Conservation (phyloP, 2,329 filamentous ascomycete genomes). For the Alternaria brassicae region DNA sequence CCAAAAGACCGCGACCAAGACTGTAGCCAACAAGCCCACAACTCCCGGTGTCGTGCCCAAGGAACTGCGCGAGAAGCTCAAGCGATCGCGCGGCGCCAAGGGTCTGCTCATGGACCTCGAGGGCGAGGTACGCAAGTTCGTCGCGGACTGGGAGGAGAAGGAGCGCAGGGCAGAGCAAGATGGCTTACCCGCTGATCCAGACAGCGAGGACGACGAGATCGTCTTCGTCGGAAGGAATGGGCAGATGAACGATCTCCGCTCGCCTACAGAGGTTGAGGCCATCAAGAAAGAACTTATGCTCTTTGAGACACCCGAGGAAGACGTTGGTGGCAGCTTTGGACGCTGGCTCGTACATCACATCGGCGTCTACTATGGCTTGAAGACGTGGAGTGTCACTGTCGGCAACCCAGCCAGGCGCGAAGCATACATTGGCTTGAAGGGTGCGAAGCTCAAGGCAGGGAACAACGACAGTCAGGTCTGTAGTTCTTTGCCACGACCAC, state of each 20-base stretch:
- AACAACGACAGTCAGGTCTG: slow-evolving; percentile 17
- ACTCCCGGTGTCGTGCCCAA: slow-evolving; percentile 69
- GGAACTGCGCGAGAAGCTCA: slow-evolving; percentile 80
- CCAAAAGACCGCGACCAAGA: slow-evolving; percentile 47
- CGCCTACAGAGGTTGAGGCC: slow-evolving; percentile 59
- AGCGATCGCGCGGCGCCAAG: slow-evolving; percentile 79
- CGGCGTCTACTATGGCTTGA: slow-evolving; percentile 87
- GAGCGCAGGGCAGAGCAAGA: slow-evolving; percentile 57
- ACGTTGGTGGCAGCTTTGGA: slow-evolving; percentile 80
- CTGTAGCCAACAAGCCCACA: slow-evolving; percentile 51
- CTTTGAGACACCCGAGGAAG: slow-evolving; percentile 79
- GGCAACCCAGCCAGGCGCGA: slow-evolving; percentile 75
- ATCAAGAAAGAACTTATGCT: slow-evolving; percentile 72
- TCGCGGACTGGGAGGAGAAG: slow-evolving; percentile 67
- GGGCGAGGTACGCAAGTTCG: slow-evolving; percentile 79
- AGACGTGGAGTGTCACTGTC: slow-evolving; percentile 79
- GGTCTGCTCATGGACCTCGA: slow-evolving; percentile 84
- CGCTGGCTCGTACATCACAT: slow-evolving; percentile 94
- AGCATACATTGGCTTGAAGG: slow-evolving; percentile 80
- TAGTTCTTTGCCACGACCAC: slow-evolving; percentile 43
- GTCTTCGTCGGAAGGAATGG: slow-evolving; percentile 81
- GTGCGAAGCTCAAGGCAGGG: slow-evolving; percentile 46
- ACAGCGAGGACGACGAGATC: slow-evolving; percentile 80
- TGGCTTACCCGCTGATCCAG: slow-evolving; percentile 56
- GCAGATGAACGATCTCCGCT: slow-evolving; percentile 66